phyloP scores from a whole-genome alignment of 2,329 filamentous ascomycete genomes.

The Colletotrichum coccodes region DNA sequence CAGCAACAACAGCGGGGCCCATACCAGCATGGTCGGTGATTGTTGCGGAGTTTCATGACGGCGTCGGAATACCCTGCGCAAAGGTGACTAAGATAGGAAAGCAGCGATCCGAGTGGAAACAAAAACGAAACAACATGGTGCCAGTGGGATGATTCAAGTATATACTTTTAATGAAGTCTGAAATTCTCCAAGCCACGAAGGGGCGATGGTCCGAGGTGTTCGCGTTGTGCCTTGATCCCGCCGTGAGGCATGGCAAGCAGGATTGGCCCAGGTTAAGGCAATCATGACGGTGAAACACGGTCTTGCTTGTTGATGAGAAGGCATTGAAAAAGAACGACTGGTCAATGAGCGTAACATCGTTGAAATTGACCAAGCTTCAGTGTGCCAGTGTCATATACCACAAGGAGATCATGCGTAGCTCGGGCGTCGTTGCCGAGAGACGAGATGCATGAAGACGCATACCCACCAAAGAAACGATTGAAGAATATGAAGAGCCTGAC shows the following conservation, averaged over 20 bases:
- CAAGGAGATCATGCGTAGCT: background rate
- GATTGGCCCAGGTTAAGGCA: background rate
- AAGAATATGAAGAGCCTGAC: background rate
- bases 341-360: background rate
- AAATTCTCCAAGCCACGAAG: background rate
- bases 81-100: background rate
- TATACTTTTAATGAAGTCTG: constrained; percentile 10
- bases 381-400: too few relatives aligned
- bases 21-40: constrained; percentile 12
- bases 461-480: background rate
- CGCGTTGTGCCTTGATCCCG: background rate
- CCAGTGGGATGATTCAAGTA: constrained; percentile 19
- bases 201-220: background rate
- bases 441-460: background rate
- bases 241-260: background rate
- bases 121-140: constrained; percentile 12
- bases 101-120: too few relatives aligned
- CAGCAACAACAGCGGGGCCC: constrained; percentile 19
- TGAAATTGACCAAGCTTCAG: background rate
- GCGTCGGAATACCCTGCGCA: background rate
- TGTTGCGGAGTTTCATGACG: background rate
- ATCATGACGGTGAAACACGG: background rate
- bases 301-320: background rate
- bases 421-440: background rate
- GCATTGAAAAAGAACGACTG: too few relatives aligned